Evolutionary conservation across 371 early-diverging fungal genomes (phyloP).

Genomic region (Parasitella parasitica): DNA sequence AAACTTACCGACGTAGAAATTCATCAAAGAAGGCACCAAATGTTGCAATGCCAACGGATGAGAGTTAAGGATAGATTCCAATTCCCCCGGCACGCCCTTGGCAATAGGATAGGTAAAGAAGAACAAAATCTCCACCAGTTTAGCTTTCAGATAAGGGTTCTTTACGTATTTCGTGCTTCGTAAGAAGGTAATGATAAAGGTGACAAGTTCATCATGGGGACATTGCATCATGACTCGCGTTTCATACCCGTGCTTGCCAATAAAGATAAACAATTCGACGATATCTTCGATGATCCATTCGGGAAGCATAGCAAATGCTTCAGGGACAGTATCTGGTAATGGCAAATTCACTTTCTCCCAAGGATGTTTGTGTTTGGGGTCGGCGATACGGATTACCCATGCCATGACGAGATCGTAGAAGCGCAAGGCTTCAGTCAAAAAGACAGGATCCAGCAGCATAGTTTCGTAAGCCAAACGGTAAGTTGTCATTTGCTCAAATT

Average conservation of each 20-base stretch:
- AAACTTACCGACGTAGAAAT: conserved; percentile 83
- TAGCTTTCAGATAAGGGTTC: conserved; percentile 94
- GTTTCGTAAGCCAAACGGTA: conserved; percentile 75
- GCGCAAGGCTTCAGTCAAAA: conserved; percentile 60
- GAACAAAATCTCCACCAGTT: conserved; percentile 88
- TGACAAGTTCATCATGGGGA: conserved; percentile 70
- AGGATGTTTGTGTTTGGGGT: conserved; percentile 57
- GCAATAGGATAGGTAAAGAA: conserved; percentile 66
- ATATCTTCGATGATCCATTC: conserved; percentile 93
- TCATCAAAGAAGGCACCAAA: conserved; percentile 80
- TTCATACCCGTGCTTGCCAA: conserved; percentile 63
- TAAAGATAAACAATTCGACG: conserved; percentile 69
- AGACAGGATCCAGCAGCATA: conserved; percentile 69
- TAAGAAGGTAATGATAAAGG: conserved; percentile 81
- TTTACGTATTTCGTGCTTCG: conserved; percentile 76
- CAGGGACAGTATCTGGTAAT: conserved; percentile 52
- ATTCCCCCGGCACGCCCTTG: conserved; percentile 54
- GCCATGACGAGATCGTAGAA: conserved; percentile 86
- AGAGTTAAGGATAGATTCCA: conserved; percentile 70
- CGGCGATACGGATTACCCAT: conserved; percentile 69
- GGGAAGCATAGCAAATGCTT: conserved; percentile 79
- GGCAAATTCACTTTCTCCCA: conserved; percentile 54
- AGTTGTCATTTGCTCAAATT: conserved; percentile 59
- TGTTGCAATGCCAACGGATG: conserved; percentile 72
- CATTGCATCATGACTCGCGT: conserved; percentile 56